Evolutionary conservation across 129 eudicot species (phyloP), one percentile per base, ranked within the genome.

Genomic region (Cynara cardunculus): DNA sequence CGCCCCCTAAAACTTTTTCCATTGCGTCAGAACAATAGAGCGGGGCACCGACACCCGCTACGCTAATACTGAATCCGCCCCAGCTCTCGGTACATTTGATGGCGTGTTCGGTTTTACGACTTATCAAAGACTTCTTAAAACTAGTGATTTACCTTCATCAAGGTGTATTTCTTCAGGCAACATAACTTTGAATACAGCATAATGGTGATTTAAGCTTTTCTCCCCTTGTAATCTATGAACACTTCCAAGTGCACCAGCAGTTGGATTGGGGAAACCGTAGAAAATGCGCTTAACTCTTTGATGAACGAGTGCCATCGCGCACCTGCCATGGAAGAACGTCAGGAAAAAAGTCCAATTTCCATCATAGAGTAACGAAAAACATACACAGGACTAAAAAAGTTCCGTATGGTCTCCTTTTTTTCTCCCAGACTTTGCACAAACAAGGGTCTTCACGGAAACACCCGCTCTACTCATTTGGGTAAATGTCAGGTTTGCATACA

Each of bases 281-380:
- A 95, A 95, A 83, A 95, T 91, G 1, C 99, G 94, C 86, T 84
- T 87, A 14, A 95, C 71, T 71, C 99, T 84, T 81, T 95, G 99
- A 88, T 95, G 99, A 32, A 92, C 97, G 66, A 95, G 93, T 28
- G 99, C 99, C 99, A 95, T 92, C 7, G 99, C 94, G 70, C 99
- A 94, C 98, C 98, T 94, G 71, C 34, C 72, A 49, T n/a, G 75
- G 16, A 41, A 10, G 53, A 41, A 41, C 53, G 12, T 11, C 53
- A 37, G 53, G 37, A 27, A 71, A 73, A 70, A 21, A 1, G 69
- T 64, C 69, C 69, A 64, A 64, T 24, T 64, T 22, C 5, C 25
- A 19, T 7, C 21, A 62, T 24, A 14, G 18, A 62, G 69, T 62
- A 10, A 3, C 1, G 26, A 22, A 61, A 62, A 19, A 24, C 69